Percentiles rank a stretch among this genome's conserved stretches.
phyloP scores from a whole-genome alignment of 495 filamentous ascomycete genomes.

The Penicillium waksmanii region DNA sequence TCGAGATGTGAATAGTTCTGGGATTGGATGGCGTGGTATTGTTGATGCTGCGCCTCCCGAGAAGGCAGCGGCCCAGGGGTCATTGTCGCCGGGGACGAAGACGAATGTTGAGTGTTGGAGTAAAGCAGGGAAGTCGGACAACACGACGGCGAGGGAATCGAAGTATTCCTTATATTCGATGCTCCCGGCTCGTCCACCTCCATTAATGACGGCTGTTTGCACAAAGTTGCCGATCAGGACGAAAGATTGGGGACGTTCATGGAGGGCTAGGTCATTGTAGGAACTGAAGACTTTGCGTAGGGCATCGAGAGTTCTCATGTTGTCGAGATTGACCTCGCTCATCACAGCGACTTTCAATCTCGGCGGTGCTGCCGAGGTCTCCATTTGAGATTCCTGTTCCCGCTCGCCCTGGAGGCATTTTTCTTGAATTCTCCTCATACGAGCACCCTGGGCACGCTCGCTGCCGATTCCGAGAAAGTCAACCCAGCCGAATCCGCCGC shows the following conservation, averaged over 20 bases:
- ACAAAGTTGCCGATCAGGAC: constrained; percentile 86
- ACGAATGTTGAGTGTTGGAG: constrained; percentile 81
- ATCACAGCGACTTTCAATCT: constrained; percentile 68
- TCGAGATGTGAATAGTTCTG: constrained; percentile 84
- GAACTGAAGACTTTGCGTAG: constrained; percentile 71
- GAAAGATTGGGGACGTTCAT: constrained; percentile 72
- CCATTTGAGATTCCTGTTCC: constrained; percentile 17
- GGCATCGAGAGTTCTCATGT: constrained; percentile 73
- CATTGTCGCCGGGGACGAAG: constrained; percentile 94
- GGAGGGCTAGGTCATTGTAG: constrained; percentile 57
- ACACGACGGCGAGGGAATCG: constrained; percentile 76
- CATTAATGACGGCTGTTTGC: constrained; percentile 67
- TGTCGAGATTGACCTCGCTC: constrained; percentile 84
- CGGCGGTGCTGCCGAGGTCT: constrained; percentile 25
- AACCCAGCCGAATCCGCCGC: constrained; percentile 91
- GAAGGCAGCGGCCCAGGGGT: constrained; percentile 90
- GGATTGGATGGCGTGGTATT: constrained; percentile 73
- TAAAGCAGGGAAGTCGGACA: constrained; percentile 85
- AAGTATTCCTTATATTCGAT: constrained; percentile 97
- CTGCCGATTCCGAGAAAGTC: constrained; percentile 93
- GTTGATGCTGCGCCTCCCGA: constrained; percentile 77
- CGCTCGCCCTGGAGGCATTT: constrained; percentile 34
- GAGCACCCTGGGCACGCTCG: constrained; percentile 78
- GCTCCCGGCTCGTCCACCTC: constrained; percentile 66
- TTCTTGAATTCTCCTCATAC: constrained; percentile 78